Conservation (phyloP, 176 grass and related monocot species). For the Zoysia pacifica region DNA sequence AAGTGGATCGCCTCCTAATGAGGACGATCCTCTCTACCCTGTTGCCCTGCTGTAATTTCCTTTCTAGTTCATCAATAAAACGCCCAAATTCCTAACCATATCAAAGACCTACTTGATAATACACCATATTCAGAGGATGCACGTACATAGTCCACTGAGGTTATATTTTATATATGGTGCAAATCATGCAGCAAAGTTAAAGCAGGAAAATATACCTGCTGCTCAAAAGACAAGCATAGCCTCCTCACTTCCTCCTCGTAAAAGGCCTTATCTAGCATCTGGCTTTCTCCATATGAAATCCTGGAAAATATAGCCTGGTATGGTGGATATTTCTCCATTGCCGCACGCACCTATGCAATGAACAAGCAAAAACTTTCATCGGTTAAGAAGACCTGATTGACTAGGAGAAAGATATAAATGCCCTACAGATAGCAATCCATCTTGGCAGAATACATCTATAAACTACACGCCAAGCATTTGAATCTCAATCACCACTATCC, state of each 20-base stretch:
- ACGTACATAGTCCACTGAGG: not conserved
- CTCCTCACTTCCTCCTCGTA: slow-evolving; percentile 94
- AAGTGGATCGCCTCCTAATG: no score
- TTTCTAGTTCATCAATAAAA: no score
- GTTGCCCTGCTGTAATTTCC: no score
- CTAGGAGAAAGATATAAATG: not conserved
- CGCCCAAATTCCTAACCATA: no score
- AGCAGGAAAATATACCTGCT: slow-evolving; percentile 61
- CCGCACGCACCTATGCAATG: slow-evolving; percentile 69
- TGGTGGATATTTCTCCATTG: slow-evolving; percentile 95
- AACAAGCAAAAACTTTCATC: slow-evolving; percentile 3
- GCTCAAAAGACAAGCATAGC: slow-evolving; percentile 83
- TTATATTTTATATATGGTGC: not conserved
- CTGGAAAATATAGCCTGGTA: slow-evolving; percentile 91
- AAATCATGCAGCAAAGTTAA: not conserved
- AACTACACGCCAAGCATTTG: not conserved
- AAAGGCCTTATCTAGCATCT: slow-evolving; percentile 98
- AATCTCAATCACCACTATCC: not conserved
- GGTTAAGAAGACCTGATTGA: slow-evolving; percentile 20
- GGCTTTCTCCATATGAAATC: slow-evolving; percentile 89
- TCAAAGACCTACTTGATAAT: no score
- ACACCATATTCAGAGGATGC: not conserved
- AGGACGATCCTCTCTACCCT: no score
- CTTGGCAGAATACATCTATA: slow-evolving; percentile 13
- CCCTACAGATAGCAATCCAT: slow-evolving; percentile 6